phyloP scores from a whole-genome alignment of 2,329 filamentous ascomycete species.

The Penicillium paneum region DNA sequence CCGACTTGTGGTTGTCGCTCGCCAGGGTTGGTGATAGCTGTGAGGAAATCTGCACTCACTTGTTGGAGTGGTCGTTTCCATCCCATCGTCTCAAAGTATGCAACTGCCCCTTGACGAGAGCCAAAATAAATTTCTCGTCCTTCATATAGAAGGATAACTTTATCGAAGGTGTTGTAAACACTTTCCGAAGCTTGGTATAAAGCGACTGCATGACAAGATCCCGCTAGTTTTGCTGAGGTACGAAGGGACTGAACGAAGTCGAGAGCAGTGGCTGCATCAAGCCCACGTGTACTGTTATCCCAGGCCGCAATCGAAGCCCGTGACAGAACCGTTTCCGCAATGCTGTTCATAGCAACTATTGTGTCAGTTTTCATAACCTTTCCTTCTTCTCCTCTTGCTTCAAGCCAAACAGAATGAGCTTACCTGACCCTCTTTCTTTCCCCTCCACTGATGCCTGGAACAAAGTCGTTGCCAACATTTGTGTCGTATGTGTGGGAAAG shows the following conservation, averaged over 20 bases:
- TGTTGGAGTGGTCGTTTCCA: slow-evolving; percentile 65
- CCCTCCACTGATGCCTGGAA: slow-evolving; percentile 58
- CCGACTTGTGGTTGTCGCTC: slow-evolving; percentile 57
- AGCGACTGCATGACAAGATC: slow-evolving; percentile 35
- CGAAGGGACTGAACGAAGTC: slow-evolving; percentile 55
- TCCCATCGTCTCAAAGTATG: slow-evolving; percentile 66
- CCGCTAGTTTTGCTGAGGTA: slow-evolving; percentile 47
- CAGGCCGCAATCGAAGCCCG: slow-evolving; percentile 31
- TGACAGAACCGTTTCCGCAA: slow-evolving; percentile 35
- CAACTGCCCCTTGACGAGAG: slow-evolving; percentile 54
- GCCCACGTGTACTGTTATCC: slow-evolving; percentile 49
- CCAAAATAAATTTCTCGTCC: slow-evolving; percentile 75
- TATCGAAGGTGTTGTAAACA: slow-evolving; percentile 64
- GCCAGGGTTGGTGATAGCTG: slow-evolving; percentile 61
- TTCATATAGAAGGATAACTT: slow-evolving; percentile 69
- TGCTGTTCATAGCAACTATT: slow-evolving; percentile 23
- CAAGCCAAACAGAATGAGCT: background rate
- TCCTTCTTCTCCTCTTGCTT: too few relatives aligned
- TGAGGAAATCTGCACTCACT: slow-evolving; percentile 66
- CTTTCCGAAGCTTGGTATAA: slow-evolving; percentile 52
- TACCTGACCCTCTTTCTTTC: slow-evolving; percentile 55
- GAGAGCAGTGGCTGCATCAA: slow-evolving; percentile 54
- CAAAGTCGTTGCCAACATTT: slow-evolving; percentile 50
- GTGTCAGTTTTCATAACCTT: background rate
- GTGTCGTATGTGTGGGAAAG: slow-evolving; percentile 46